Percentiles rank a stretch among this genome's conserved stretches.
Conservation (phyloP, 2,329 filamentous ascomycete genomes). For the Hymenoscyphus scutula region DNA sequence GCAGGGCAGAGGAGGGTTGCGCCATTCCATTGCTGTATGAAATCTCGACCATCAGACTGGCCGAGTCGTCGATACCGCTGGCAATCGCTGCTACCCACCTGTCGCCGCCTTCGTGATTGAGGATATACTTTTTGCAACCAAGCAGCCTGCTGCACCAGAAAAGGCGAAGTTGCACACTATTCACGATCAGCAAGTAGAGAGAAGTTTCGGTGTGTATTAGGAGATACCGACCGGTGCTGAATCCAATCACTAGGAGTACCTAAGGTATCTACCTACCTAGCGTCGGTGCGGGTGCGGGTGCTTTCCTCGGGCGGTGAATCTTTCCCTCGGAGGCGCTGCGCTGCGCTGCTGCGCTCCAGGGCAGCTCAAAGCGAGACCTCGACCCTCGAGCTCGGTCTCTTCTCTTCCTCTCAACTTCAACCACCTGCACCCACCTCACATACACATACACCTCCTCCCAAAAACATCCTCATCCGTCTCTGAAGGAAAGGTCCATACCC, state of each 20-base stretch:
- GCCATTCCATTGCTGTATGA: constrained; percentile 7
- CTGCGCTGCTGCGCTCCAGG: too few species aligned
- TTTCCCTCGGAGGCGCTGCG: background rate
- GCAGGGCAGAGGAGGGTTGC: constrained; percentile 12
- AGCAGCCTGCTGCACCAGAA: background rate
- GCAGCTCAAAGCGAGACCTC: background rate
- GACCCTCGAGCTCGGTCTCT: background rate
- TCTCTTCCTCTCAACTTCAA: background rate
- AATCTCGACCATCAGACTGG: constrained; percentile 1
- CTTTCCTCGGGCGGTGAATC: background rate
- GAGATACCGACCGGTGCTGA: too few species aligned
- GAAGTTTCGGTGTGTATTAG: background rate
- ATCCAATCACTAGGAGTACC: too few species aligned
- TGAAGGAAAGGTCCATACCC: background rate
- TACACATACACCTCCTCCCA: background rate
- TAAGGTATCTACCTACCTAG: too few species aligned
- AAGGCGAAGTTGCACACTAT: background rate
- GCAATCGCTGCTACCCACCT: background rate
- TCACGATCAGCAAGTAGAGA: background rate
- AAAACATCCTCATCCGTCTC: background rate
- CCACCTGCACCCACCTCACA: background rate
- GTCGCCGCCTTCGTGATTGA: background rate
- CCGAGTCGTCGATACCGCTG: background rate
- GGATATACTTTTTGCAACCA: background rate
- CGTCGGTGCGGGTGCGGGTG: too few species aligned